Evolutionary conservation across 2,329 filamentous ascomycete genomes (phyloP).

Genomic region (Colletotrichum magnum): DNA sequence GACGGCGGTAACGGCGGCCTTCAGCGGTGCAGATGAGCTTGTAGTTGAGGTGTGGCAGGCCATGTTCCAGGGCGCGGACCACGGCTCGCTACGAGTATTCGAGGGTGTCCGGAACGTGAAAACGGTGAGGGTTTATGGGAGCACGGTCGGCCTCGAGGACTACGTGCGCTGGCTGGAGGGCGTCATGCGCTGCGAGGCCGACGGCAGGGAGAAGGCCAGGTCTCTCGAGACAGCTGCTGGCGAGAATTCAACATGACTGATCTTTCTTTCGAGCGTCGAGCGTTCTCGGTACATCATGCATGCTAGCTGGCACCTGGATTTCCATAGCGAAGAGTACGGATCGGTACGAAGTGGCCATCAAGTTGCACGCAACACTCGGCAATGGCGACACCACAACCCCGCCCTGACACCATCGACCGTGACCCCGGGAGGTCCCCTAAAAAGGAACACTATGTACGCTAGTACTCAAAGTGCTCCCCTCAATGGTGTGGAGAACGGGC

Average conservation of each 20-base stretch:
- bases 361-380: not conserved
- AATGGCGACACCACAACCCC: constrained; percentile 33
- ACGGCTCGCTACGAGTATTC: constrained; percentile 55
- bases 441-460: too few relatives aligned
- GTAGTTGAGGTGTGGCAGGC: constrained; percentile 56
- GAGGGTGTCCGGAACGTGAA: constrained; percentile 59
- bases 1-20: constrained; percentile 49
- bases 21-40: constrained; percentile 56
- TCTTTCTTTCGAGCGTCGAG: too few relatives aligned
- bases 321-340: too few relatives aligned
- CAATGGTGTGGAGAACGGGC: not conserved
- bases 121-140: constrained; percentile 53
- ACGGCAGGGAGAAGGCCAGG: not conserved
- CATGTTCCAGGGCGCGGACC: constrained; percentile 55
- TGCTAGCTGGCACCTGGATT: too few relatives aligned
- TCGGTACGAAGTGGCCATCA: not conserved
- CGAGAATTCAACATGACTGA: too few relatives aligned
- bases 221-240: too few relatives aligned
- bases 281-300: too few relatives aligned
- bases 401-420: constrained; percentile 26
- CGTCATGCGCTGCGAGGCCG: constrained; percentile 50
- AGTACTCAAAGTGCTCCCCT: not conserved
- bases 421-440: not conserved
- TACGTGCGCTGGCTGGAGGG: constrained; percentile 58
- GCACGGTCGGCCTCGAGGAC: constrained; percentile 57